Conservation (phyloP, 306 rosid genomes). For the Trifolium repens region DNA sequence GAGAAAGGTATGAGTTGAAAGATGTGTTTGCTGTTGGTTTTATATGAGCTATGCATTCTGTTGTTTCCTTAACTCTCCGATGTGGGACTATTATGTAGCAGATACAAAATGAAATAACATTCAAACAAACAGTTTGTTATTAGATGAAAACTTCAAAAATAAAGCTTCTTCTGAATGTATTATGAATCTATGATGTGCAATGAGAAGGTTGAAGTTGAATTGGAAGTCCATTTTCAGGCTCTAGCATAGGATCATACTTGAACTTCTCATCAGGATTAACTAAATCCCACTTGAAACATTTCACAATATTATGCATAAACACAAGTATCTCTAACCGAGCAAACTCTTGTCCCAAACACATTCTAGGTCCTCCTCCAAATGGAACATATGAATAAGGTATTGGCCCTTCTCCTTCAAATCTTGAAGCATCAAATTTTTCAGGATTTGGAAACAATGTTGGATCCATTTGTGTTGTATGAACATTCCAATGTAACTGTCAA, state of each 20-base stretch:
- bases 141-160: conserved; percentile 23
- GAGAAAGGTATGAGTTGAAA: background rate
- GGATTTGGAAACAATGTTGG: conserved; percentile 48
- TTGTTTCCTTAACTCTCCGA: background rate
- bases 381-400: conserved; percentile 55
- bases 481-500: conserved; percentile 55
- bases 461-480: conserved; percentile 51
- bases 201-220: conserved; percentile 48
- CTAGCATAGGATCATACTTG: conserved; percentile 54
- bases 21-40: background rate
- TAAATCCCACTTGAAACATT: conserved; percentile 57
- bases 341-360: conserved; percentile 65
- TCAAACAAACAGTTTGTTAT: background rate
- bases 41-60: background rate
- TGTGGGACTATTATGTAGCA: background rate
- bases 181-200: background rate
- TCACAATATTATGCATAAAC: conserved; percentile 57
- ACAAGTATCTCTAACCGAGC: conserved; percentile 57
- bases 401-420: conserved; percentile 56
- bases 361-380: conserved; percentile 67
- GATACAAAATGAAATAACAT: conserved; percentile 14
- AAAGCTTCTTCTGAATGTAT: background rate
- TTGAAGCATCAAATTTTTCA: conserved; percentile 55
- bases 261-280: conserved; percentile 49
- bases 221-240: conserved; percentile 51